phyloP scores from a whole-genome alignment of 2,329 filamentous ascomycete genomes.

The Incumbomyces delicatus region DNA sequence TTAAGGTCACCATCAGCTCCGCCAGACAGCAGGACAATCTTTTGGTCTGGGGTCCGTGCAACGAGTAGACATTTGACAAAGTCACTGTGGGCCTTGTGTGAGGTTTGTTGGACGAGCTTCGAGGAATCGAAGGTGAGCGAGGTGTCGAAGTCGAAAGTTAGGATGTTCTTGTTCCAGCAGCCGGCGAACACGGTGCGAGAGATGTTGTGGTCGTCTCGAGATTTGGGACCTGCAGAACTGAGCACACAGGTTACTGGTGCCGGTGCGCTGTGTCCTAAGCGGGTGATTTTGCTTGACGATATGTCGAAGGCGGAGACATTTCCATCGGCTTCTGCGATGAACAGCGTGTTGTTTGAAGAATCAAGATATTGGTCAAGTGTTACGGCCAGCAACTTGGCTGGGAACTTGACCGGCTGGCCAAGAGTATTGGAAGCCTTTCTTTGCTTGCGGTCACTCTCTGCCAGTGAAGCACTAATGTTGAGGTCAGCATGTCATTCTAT shows the following conservation, averaged over 20 bases:
- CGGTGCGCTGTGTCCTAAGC: slow-evolving; percentile 58
- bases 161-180: slow-evolving; percentile 89
- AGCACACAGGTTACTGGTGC: slow-evolving; percentile 44
- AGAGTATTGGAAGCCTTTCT: slow-evolving; percentile 70
- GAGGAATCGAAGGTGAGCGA: slow-evolving; percentile 24
- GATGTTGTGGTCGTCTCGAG: slow-evolving; percentile 64
- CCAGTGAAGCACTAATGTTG: slow-evolving; percentile 36
- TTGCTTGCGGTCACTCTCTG: slow-evolving; percentile 52
- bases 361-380: slow-evolving; percentile 13
- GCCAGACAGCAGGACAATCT: slow-evolving; percentile 59
- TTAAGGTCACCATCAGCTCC: slow-evolving; percentile 71
- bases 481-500: slow-evolving; percentile 22
- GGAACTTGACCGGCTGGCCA: slow-evolving; percentile 69
- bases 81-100: slow-evolving; percentile 40
- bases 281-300: slow-evolving; percentile 15
- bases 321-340: slow-evolving; percentile 81
- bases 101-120: slow-evolving; percentile 24
- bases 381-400: slow-evolving; percentile 77
- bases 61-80: slow-evolving; percentile 78
- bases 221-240: neutral
- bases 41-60: slow-evolving; percentile 46
- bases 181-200: slow-evolving; percentile 65
- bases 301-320: slow-evolving; percentile 55
- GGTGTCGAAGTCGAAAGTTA: slow-evolving; percentile 60
- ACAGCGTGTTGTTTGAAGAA: slow-evolving; percentile 41